Base-by-base conservation (phyloP, 2,329 filamentous ascomycete species). In the Colletotrichum cordylinicola region DNA sequence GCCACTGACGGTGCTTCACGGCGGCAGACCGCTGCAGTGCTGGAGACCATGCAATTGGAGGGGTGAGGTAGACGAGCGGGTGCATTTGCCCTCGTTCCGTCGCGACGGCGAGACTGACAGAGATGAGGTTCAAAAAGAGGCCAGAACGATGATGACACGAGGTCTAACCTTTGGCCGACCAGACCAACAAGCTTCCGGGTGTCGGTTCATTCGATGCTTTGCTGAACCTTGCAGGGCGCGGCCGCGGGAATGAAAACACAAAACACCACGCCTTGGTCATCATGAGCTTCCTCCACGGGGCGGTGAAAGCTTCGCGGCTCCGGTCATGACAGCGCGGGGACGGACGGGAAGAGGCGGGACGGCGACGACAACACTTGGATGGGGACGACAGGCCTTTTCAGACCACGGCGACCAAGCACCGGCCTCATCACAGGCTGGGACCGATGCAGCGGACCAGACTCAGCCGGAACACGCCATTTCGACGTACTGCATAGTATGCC, bases 1-100 rank as follows among this genome's bases (percentile, higher is more conserved):
- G 74, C 64, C 74, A 61, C 70, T 74, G 74, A 76, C 70, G 74
- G 35, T 65, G 64, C 70, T 52, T 52, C 43, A n/a, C 43, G 31
- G 31, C 31, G 43, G 43, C 60, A 58, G 67, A 69, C 58, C 58
- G 35, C 33, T n/a, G 35, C 31, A 52, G 37, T 58, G 66, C 16
- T 31, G 56, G 24, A 15, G 7, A 56, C 8, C 33, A 27, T 21
- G n/a, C 35, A 64, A 64, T 39, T n/a, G 37, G 21, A 64, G 21
- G 18, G 52, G 12, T 60, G n/a, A 62, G 52, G 8, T 60, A 27
- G 70, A 24, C 31, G 27, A 56, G 21, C 52, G 12, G 33, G 65
- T 21, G 33, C 43, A 31, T 27, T 64, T 52, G 29, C 24, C 18
- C 18, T 21, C 43, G 62, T 24, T 24, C 35, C n/a, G 33, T 65